Conservation (phyloP, 768 basidiomycete species). For the Pleurotus platypus region DNA sequence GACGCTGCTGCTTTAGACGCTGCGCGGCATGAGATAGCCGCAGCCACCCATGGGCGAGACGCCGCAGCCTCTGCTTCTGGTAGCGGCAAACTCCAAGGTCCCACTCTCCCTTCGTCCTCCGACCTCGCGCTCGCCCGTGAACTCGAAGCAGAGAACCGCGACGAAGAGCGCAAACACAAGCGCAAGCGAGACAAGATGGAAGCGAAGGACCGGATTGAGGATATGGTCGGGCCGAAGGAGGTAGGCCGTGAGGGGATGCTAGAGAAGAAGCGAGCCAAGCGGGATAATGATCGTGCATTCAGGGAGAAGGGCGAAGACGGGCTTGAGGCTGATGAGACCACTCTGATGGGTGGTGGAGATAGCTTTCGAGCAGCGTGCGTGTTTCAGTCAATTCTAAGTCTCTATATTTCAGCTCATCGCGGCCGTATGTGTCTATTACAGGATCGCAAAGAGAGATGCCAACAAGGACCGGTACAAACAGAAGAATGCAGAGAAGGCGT, state of each 20-base stretch:
- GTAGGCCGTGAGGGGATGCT: conserved; percentile 82
- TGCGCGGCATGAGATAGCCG: conserved; percentile 56
- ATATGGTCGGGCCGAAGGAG: conserved; percentile 74
- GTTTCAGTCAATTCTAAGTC: background rate
- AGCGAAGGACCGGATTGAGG: conserved; percentile 68
- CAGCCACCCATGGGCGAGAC: conserved; percentile 39
- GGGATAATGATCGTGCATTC: conserved; percentile 69
- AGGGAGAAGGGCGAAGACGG: conserved; percentile 78
- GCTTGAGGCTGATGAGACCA: conserved; percentile 73
- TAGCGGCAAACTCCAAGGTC: conserved; percentile 53
- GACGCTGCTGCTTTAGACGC: conserved; percentile 57
- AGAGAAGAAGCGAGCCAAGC: conserved; percentile 77
- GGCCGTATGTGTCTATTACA: conserved; percentile 24
- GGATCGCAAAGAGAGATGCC: conserved; percentile 73
- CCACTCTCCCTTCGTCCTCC: conserved; percentile 63
- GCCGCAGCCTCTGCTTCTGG: conserved; percentile 21
- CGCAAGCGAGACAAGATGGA: conserved; percentile 68
- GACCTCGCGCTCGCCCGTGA: conserved; percentile 74
- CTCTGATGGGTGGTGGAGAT: conserved; percentile 78
- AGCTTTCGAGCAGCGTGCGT: conserved; percentile 78
- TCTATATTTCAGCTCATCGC: conserved; percentile 1
- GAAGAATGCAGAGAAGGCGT: conserved; percentile 52
- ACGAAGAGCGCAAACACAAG: conserved; percentile 50
- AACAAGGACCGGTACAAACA: conserved; percentile 61
- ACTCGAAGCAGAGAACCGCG: conserved; percentile 43